These are phyloP conservation scores for Phyllosticta citribraziliensis DNA, from an alignment of 2,329 filamentous ascomycete species.

Conservation along the genomic window DNA sequence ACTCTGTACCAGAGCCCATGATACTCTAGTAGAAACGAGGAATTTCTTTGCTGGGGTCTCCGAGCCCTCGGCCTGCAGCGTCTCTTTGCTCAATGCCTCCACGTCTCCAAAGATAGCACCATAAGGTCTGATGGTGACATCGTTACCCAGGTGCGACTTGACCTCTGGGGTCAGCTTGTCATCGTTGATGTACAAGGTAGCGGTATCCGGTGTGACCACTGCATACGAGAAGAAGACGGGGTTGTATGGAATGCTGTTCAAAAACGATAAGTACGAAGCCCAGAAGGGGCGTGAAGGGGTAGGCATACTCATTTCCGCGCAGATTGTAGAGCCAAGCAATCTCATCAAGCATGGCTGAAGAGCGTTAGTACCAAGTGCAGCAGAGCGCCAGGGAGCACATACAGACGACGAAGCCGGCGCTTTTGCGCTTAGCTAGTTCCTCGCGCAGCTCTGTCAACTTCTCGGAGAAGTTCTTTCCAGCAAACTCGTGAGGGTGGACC, in stretches of 20 bases:
- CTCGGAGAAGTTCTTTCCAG: constrained; percentile 70
- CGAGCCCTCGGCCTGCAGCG: constrained; percentile 21
- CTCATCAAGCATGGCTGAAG: constrained; percentile 74
- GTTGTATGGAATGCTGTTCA: constrained; percentile 73
- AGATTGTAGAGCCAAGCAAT: constrained; percentile 98
- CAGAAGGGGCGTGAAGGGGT: neutral
- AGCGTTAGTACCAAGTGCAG: constrained; percentile 1
- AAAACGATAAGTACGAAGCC: constrained; percentile 11
- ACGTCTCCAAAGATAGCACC: constrained; percentile 69
- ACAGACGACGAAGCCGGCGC: constrained; percentile 74
- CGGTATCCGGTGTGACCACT: constrained; percentile 64
- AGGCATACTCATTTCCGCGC: constrained; percentile 65
- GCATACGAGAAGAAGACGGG: constrained; percentile 98
- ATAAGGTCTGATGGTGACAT: constrained; percentile 73
- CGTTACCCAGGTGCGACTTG: constrained; percentile 57
- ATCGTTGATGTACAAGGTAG: constrained; percentile 75
- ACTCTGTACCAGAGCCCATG: constrained; percentile 82
- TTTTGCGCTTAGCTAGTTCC: constrained; percentile 83
- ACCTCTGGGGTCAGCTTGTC: constrained; percentile 63
- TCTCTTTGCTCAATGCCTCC: constrained; percentile 47
- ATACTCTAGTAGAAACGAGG: constrained; percentile 77
- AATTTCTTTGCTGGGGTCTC: constrained; percentile 53
- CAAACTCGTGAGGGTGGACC: constrained; percentile 60
- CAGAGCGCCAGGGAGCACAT: constrained; percentile 15
- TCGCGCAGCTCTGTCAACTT: constrained; percentile 85